Conservation (phyloP, 2,329 filamentous ascomycete species). For the Colletotrichum euphorbiae region DNA sequence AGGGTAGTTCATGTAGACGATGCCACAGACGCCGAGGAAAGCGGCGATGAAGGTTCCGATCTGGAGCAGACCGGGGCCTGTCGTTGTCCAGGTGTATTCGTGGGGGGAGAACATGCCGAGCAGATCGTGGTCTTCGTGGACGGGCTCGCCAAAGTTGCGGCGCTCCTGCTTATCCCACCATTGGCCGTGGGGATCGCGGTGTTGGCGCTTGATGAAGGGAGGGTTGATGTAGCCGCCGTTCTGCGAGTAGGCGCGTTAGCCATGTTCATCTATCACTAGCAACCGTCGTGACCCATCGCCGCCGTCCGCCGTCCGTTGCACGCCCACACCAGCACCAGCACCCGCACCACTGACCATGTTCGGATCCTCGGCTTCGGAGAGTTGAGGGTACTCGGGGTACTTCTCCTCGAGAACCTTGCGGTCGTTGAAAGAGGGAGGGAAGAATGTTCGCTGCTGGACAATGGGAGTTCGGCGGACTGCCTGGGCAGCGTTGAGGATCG, state of each 20-base stretch:
- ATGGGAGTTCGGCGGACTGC: conserved; percentile 63
- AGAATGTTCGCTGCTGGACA: conserved; percentile 67
- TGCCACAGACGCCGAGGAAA: conserved; percentile 73
- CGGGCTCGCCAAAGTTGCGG: conserved; percentile 94
- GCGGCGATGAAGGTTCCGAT: conserved; percentile 74
- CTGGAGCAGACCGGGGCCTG: conserved; percentile 77
- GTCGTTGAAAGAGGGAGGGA: conserved; percentile 63
- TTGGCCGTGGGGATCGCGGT: conserved; percentile 90
- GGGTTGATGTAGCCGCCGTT: conserved; percentile 89
- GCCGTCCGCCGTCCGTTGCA: background rate
- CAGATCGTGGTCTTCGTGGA: conserved; percentile 96
- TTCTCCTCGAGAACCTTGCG: conserved; percentile 62
- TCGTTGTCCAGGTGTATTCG: conserved; percentile 85
- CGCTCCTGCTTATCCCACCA: conserved; percentile 99
- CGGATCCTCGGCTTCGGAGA: conserved; percentile 73
- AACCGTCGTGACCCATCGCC: background rate
- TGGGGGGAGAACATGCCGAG: conserved; percentile 90
- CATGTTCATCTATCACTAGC: background rate
- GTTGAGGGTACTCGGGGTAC: conserved; percentile 59
- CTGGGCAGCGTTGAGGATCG: conserved; percentile 57
- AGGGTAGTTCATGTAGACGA: conserved; percentile 77
- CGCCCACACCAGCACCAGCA: background rate
- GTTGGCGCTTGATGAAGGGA: conserved; percentile 83
- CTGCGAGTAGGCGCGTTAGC: conserved; percentile 57
- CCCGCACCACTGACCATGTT: conserved; percentile 66